A percentile compares a stretch with the other conserved stretches of the same genome.
Evolutionary conservation across 257 asterid genomes (phyloP).

Genomic region (Solanum ossicruentum): DNA sequence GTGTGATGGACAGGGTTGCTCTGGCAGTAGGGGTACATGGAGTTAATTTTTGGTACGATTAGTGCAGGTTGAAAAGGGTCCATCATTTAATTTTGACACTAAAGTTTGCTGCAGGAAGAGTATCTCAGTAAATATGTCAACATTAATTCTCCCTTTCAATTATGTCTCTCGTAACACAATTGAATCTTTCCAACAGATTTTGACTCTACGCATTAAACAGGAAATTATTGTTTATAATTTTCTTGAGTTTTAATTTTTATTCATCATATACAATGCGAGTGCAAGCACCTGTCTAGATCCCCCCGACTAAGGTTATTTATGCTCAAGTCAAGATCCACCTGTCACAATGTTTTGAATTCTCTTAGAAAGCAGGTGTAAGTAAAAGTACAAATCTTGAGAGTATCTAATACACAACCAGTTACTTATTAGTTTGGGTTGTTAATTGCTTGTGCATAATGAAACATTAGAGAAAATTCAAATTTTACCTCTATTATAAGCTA

Average conservation of each 20-base stretch:
- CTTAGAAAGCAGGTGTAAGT: background rate
- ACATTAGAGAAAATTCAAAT: background rate
- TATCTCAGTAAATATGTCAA: background rate
- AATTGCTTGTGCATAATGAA: background rate
- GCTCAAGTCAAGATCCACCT: background rate
- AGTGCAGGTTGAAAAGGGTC: background rate
- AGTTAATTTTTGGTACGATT: background rate
- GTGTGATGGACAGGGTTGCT: background rate
- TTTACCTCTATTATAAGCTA: conserved; percentile 11
- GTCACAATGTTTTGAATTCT: background rate
- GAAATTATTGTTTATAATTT: background rate
- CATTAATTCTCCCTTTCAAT: background rate
- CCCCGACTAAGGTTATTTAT: background rate
- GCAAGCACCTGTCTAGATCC: background rate
- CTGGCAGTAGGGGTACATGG: background rate
- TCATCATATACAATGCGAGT: no score
- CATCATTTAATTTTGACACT: background rate
- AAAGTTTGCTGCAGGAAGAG: background rate
- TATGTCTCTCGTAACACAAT: background rate
- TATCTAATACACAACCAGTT: background rate
- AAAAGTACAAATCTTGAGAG: background rate
- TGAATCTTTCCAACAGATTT: background rate
- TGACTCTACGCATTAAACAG: background rate
- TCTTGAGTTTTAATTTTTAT: background rate
- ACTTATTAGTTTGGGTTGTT: background rate